Conservation (phyloP, 2,329 filamentous ascomycete genomes). For the Pyrenophora teres region DNA sequence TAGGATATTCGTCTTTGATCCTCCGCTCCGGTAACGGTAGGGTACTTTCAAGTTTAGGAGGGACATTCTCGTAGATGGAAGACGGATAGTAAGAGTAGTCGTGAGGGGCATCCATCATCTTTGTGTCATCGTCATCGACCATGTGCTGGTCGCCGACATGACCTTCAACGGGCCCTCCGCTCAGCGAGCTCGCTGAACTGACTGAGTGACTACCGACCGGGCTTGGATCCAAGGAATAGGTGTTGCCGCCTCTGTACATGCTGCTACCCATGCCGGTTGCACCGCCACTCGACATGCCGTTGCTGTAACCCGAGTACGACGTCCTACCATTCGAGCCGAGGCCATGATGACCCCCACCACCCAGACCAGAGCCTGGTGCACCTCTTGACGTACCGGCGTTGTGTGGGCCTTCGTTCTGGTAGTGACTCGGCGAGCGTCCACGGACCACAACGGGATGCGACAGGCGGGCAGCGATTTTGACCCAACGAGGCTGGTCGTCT, state of each 20-base stretch:
- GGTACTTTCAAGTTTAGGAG: slow-evolving; percentile 37
- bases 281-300: slow-evolving; percentile 39
- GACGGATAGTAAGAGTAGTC: slow-evolving; percentile 56
- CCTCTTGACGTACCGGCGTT: slow-evolving; percentile 44
- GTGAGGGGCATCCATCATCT: slow-evolving; percentile 49
- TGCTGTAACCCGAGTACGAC: slow-evolving; percentile 42
- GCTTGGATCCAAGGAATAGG: slow-evolving; percentile 48
- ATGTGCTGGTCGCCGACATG: slow-evolving; percentile 51
- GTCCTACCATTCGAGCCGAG: slow-evolving; percentile 68
- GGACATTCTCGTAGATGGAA: slow-evolving; percentile 50
- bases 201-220: slow-evolving; percentile 50
- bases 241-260: slow-evolving; percentile 39
- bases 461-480: slow-evolving; percentile 44
- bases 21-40: slow-evolving; percentile 44
- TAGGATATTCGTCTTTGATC: slow-evolving; percentile 51
- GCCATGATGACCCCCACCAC: slow-evolving; percentile 55
- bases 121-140: slow-evolving; percentile 43
- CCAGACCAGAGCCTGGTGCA: slow-evolving; percentile 37
- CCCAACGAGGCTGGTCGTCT: slow-evolving; percentile 40
- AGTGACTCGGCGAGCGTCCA: slow-evolving; percentile 50
- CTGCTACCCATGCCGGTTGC: slow-evolving; percentile 37
- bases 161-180: slow-evolving; percentile 48
- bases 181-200: slow-evolving; percentile 51
- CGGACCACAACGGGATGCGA: slow-evolving; percentile 49
- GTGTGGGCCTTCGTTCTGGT: slow-evolving; percentile 53